These are phyloP conservation scores for Aristolochia contorta DNA, from an alignment of 164 flowering plant genomes.

Conservation along the genomic window DNA sequence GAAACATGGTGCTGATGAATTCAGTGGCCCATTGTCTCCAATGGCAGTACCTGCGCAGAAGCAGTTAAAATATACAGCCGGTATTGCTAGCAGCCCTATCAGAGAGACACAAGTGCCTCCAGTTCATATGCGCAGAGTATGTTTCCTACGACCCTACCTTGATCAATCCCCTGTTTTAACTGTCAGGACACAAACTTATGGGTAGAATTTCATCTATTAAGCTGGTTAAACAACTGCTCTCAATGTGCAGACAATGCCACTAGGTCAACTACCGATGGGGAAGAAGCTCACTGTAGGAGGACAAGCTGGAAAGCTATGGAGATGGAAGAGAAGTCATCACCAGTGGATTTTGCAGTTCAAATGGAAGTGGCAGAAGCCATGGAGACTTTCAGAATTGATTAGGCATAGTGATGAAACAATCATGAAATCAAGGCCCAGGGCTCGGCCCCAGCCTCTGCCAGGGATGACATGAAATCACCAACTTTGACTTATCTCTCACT, in stretches of 20 bases:
- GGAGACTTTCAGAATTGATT: constrained; percentile 97
- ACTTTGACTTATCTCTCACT: background rate
- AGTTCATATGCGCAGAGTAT: constrained; percentile 58
- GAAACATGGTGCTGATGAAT: constrained; percentile 62
- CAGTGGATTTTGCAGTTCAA: constrained; percentile 95
- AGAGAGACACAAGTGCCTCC: constrained; percentile 50
- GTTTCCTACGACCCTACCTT: constrained; percentile 1
- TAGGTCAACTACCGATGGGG: constrained; percentile 58
- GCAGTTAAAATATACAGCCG: constrained; percentile 83
- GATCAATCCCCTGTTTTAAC: background rate
- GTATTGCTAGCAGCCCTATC: constrained; percentile 62
- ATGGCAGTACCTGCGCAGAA: constrained; percentile 73
- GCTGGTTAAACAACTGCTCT: constrained; percentile 6
- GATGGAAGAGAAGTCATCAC: constrained; percentile 98
- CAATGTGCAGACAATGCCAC: constrained; percentile 67
- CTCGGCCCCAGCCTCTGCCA: constrained; percentile 51
- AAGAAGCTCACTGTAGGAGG: constrained; percentile 60
- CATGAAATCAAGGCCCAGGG: constrained; percentile 60
- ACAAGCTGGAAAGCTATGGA: constrained; percentile 88
- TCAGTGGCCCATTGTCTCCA: constrained; percentile 60
- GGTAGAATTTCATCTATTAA: background rate
- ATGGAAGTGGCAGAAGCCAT: constrained; percentile 99
- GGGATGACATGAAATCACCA: constrained; percentile 26
- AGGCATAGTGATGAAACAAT: constrained; percentile 91
- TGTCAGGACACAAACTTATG: too few relatives aligned